Base-by-base conservation (phyloP, 805 yeast genomes). In the Nakazawaea ishiwadae region DNA sequence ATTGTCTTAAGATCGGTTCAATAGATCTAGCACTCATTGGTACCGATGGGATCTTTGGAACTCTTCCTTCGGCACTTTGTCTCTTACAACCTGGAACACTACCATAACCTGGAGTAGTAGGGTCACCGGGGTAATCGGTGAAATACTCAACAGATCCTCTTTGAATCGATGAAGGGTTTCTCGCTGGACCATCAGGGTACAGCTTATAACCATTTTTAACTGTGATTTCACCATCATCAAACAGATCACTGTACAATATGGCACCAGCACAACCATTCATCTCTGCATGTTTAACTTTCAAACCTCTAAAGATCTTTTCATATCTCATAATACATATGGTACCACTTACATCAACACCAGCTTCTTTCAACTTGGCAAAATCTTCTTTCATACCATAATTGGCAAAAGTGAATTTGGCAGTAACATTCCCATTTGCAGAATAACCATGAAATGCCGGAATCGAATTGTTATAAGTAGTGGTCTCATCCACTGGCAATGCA, bases 21-120 rank as follows among this genome's bases (percentile, higher is more conserved):
- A 73, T 54, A 10, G 73, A 75, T 6, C 62, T 52, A 21, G 59
- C 61, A 44, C 76, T 71, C 19, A 75, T 52, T 1, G 83, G 79
- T 8, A 77, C 48, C 0, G 77, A 73, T 0, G 83, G 83, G 7
- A 79, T 73, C 23, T 59, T 58, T 0, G 82, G 81, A 4, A 75
- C 59, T 21, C 61, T 63, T 5, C 60, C 63, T 15, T 56, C 51
- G 0, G 79, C 74, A 15, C 68, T 56, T 4, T 56, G 44, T 35
- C 76, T 53, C 44, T 62, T 69, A 5, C 64, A 59, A 31, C 65
- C 54, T 6, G 54, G 54, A 23, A 71, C 73, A 17, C 84, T 75
- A 2, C 86, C 72, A 62, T 75, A 77, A 3, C 86, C 87, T 6
- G 87, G 86, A 2, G 89, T 81, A 0, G 89, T 79, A 27, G 90